phyloP scores from a whole-genome alignment of 139 green algal species.

The Deuterostichococcus epilithicus region DNA sequence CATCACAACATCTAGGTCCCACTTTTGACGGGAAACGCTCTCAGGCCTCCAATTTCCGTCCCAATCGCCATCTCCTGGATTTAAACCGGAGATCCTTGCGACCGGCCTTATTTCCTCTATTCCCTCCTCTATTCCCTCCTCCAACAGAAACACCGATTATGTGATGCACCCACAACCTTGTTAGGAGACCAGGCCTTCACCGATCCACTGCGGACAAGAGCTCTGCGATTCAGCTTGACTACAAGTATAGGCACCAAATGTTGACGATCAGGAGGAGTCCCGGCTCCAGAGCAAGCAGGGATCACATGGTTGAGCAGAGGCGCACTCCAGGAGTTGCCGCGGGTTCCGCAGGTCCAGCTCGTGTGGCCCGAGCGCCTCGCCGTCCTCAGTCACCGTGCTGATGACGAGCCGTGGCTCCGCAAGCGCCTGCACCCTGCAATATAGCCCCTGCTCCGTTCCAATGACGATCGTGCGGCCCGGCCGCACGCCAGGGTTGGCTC shows the following conservation, averaged over 20 bases:
- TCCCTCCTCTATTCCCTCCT: no score
- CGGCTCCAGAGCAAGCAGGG: background rate
- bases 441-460: conserved; percentile 53
- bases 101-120: no score
- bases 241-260: background rate
- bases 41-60: background rate
- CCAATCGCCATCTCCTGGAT: no score
- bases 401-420: conserved; percentile 20
- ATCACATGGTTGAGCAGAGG: background rate
- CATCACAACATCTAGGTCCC: background rate
- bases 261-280: background rate
- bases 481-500: conserved; percentile 23
- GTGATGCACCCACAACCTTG: no score
- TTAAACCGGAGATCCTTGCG: no score
- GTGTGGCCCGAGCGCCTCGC: conserved; percentile 4
- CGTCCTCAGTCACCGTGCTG: conserved; percentile 23
- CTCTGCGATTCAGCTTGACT: background rate
- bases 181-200: no score
- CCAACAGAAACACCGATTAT: no score
- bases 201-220: background rate
- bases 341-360: conserved; percentile 4
- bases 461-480: conserved; percentile 54
- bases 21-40: background rate
- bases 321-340: background rate
- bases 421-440: conserved; percentile 17